Base-by-base conservation (phyloP, 2,329 filamentous ascomycete species). In the Tetracladium maxilliforme region DNA sequence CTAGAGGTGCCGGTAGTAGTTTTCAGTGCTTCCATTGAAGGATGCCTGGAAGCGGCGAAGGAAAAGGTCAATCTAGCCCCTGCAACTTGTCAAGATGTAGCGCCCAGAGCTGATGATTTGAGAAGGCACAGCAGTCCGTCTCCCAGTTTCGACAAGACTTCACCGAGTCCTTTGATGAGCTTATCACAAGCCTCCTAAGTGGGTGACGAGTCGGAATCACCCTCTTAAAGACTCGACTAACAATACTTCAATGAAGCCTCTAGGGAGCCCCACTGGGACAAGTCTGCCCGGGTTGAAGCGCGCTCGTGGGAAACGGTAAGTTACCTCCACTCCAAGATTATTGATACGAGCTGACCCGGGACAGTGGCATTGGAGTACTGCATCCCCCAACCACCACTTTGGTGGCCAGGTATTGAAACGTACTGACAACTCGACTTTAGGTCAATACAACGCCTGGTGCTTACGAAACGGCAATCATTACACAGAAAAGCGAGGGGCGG, bases 371-470 rank as follows among this genome's bases (percentile, higher is more conserved):
- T 20, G 27, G 22, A 39, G 41, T 36, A 30, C 26, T 24, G 21
- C 16, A 6, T 9, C 20, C 24, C 8, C 14, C 22, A 25, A 14
- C 15, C 16, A 12, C 22, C 19, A 9, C 10, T 23, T 22, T 20
- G n/a, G n/a, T n/a, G n/a, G n/a, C n/a, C n/a, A n/a, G n/a, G n/a
- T n/a, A n/a, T n/a, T n/a, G n/a, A n/a, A 2, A 10, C 8, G 33
- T 42, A 36, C 21, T 30, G 10, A 25, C 10, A 29, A 37, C 25
- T 33, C 25, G 6, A 9, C 12, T 16, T 12, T 6, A 45, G 41
- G 21, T 16, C 43, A 45, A 24, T 47, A 44, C 29, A 38, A 44
- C 10, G 41, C 42, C 3, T 47, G 42, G 44, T 47, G 44, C 21
- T 20, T 26, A 0, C 37, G 41, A 14, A 38, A 44, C 7, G 44